Base-by-base conservation (phyloP, 139 green algal genomes). In the Picochlorum sp. region DNA sequence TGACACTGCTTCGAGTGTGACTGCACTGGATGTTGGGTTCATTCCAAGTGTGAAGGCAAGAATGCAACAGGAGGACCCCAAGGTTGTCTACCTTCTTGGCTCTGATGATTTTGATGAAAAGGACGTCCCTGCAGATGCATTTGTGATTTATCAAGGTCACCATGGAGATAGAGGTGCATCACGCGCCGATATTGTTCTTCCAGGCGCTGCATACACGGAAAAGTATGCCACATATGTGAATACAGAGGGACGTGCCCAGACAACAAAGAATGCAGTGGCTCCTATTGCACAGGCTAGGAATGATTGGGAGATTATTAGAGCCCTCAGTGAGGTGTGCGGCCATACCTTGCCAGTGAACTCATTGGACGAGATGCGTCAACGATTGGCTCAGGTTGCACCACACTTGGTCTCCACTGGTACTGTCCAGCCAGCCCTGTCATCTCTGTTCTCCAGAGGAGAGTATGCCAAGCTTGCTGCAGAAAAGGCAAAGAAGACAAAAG, bases 91-190 rank as follows among this genome's bases (percentile, higher is more conserved):
- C 77, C 82, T 97, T 62, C 81, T 99, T 61, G 87, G 86, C 32
- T 83, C 91, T 2, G 93, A 98, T 63, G 87, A 97, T 71, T 92
- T 73, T 49, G 58, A 69, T 11, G 76, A 86, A 9, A 75, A 65
- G 1, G 84, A 90, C 20, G 85, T 98, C 54, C 90, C 92, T 0
- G 62, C 65, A 14, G 82, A 77, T 52, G 91, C 91, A 0, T 97
- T 98, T 78, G 94, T 99, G 18, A 72, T 98, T 13, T 98, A 98
- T 82, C 60, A 85, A 83, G 92, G 92, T 16, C 87, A 95, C 72
- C 93, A 98, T 61, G 92, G 92, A 5, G 94, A 99, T 79, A 69
- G 70, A 16, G 94, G 94, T 13, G 94, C 94, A 3, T 68, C 81
- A 2, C 73, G 88, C 4, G 94, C 94, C 10, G 70, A 99, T 69